phyloP scores from a whole-genome alignment of 257 asterid species.

The Solanum pinnatisectum region DNA sequence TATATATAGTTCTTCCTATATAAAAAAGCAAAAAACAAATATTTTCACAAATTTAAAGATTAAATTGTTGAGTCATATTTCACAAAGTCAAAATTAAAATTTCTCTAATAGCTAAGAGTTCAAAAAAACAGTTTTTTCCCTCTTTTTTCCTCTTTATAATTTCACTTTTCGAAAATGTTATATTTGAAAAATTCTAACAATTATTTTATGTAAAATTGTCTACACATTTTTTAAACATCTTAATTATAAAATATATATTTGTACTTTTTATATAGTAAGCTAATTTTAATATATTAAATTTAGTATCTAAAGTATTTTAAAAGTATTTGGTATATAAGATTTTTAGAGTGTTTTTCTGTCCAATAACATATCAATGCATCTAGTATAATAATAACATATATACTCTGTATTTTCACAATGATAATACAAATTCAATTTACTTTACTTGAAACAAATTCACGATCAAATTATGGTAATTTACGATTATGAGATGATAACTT shows the following conservation, averaged over 20 bases:
- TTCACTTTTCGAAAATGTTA: background rate
- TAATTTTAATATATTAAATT: no score
- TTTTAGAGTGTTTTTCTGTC: no score
- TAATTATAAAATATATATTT: no score
- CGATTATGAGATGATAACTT: background rate
- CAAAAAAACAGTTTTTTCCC: background rate
- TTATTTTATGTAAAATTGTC: background rate
- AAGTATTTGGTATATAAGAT: background rate
- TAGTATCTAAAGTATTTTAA: background rate
- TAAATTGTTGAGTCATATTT: background rate
- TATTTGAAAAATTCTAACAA: no score
- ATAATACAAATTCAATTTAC: background rate
- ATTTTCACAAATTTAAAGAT: background rate
- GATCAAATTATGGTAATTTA: no score
- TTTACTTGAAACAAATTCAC: background rate
- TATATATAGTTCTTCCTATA: background rate
- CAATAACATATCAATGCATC: background rate
- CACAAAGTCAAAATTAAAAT: background rate
- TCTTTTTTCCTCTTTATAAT: background rate
- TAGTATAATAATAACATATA: no score
- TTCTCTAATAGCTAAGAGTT: background rate
- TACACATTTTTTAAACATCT: background rate
- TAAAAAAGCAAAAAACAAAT: no score
- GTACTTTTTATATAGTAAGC: no score
- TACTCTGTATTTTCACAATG: background rate